These are phyloP conservation scores for Phoma herbarum DNA, from an alignment of 2,329 filamentous ascomycete species.

Conservation along the genomic window DNA sequence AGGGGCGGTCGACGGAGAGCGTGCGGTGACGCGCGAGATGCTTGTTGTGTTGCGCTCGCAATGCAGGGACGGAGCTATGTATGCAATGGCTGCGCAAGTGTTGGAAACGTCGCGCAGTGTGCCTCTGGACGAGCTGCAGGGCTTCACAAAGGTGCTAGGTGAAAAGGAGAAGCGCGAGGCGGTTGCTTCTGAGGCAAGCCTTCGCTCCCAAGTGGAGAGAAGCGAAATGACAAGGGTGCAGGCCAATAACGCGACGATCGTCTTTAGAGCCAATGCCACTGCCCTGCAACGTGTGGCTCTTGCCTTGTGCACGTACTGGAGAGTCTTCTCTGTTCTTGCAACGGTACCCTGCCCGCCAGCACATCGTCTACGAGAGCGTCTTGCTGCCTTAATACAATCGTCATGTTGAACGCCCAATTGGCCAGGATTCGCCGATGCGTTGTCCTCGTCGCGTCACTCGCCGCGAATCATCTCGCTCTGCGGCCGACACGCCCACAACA, in stretches of 20 bases:
- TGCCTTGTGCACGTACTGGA: conserved; percentile 20
- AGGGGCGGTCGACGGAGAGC: conserved; percentile 10
- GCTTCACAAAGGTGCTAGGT: conserved; percentile 20
- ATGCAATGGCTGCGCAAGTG: conserved; percentile 23
- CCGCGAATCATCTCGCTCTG: conserved; percentile 25
- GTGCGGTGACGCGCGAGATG: conserved; percentile 13
- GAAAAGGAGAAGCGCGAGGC: conserved; percentile 23
- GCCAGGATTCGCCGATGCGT: conserved; percentile 30
- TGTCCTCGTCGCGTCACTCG: conserved; percentile 39
- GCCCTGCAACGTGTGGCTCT: conserved; percentile 17
- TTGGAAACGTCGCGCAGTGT: conserved; percentile 23
- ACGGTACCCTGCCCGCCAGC: conserved; percentile 19
- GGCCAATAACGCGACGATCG: conserved; percentile 23
- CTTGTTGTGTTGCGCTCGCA: conserved; percentile 21
- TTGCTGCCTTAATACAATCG: conserved; percentile 16
- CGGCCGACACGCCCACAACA: conserved; percentile 6
- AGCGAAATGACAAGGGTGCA: conserved; percentile 26
- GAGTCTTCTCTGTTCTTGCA: conserved; percentile 10
- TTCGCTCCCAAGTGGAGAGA: conserved; percentile 21
- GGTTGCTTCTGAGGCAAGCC: conserved; percentile 23
- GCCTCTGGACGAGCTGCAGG: conserved; percentile 14
- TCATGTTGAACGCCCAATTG: conserved; percentile 22
- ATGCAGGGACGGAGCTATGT: conserved; percentile 28
- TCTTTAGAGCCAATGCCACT: conserved; percentile 13
- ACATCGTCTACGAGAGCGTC: conserved; percentile 13